Base-by-base conservation (phyloP, 1,284 basidiomycete species). In the Cystobasidium sp. region DNA sequence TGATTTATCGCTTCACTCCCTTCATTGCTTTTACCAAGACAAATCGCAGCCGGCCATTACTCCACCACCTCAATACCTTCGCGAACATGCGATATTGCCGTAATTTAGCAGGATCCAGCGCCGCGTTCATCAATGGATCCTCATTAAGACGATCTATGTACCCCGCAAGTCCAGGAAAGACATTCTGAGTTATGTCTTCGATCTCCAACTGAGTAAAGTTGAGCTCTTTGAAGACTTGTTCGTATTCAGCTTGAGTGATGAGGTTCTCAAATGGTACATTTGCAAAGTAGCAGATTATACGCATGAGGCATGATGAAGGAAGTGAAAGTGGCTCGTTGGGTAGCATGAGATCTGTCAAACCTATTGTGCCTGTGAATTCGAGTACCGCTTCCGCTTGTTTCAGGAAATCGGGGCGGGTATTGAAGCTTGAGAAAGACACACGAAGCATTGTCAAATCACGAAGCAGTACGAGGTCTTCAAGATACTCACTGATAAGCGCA, bases 111-210 rank as follows among this genome's bases (percentile, higher is more conserved):
- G 52, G 39, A 22, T 73, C 63, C 16, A 73, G 44, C 7, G 70
- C 70, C 10, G 62, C 63, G 37, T 37, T 18, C 53, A 73, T 37
- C 10, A 18, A 20, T 9, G 20, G 22, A 37, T 73, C 63, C 24
- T 6, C 37, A 24, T 43, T 20, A 18, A 73, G 18, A n/a, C 70
- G 24, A 12, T 66, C 55, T 39, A 73, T 73, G 20, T 66, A 66
- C 3, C 22, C 41, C 12, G 84, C 81, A 78, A 91, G 88, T 0
- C 86, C 85, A 43, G 86, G 85, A 80, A 88, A 90, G 12, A 91
- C 90, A 71, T 87, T 81, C 14, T 82, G 73, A 31, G 86, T 87
- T 75, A 90, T 87, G 79, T 91, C 88, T 78, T 89, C 86, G 24
- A 90, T 62, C 16, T 80, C 74, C 14, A 90, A 84, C 76, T 88